Base-by-base conservation (phyloP, 805 yeast genomes). In the Henningerozyma blattae region DNA sequence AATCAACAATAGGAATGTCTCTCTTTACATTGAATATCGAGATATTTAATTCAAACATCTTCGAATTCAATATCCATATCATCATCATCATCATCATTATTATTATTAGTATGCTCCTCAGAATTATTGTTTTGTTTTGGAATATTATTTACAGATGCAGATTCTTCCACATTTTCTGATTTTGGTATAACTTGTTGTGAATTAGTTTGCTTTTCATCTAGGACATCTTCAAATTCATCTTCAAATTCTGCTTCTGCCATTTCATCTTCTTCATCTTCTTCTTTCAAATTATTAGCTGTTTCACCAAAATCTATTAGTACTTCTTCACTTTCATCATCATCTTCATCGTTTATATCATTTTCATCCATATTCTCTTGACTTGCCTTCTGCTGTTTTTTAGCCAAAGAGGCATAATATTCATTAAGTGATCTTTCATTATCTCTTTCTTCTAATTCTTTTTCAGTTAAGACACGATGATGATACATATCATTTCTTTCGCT, bases 321-420 rank as follows among this genome's bases (percentile, higher is more conserved):
- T 4, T 61, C 71, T 4, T 64, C 72, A 1, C 64, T 69, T 2
- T 62, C 72, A 4, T 65, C 72, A 14, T 68, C 69, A 20, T 57
- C 64, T 12, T 60, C 69, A n/a, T 62, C 69, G 2, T 58, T 67
- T 8, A 60, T 70, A 7, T 59, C 63, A 3, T 59, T 70, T 2
- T 62, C 68, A 1, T 65, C 70, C 1, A 62, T 71, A 8, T 64
- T 72, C 15, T 62, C 82, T 9, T 72, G 79, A 8, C 67, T 78
- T 22, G 70, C 69, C 9, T 66, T 75, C 39, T 75, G 82, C 33
- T 66, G 67, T 5, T 72, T 77, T 41, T 72, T 75, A 8, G 82
- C 85, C 54, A 82, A 64, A 44, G 77, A 75, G 8, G 85, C 85
- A 51, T 83, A 83, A 51, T 82, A 83, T 14, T 74, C 76, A n/a